These are phyloP conservation scores for Boletus tomentosulus DNA, from an alignment of 768 basidiomycete genomes.

Conservation along the genomic window DNA sequence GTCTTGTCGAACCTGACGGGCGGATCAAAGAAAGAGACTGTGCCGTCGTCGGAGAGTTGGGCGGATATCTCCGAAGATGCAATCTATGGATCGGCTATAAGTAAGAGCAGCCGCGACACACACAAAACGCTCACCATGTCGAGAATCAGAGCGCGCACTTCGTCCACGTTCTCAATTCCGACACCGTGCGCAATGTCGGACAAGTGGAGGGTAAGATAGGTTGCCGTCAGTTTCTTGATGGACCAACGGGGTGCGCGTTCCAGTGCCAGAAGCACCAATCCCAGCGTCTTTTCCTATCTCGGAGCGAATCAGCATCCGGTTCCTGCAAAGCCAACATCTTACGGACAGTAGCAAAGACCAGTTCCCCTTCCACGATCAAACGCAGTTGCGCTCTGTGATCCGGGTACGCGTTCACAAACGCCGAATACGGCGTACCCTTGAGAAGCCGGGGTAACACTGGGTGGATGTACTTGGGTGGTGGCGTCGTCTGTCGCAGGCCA, in stretches of 20 bases:
- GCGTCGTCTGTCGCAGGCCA: constrained; percentile 22
- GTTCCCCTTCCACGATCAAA: constrained; percentile 52
- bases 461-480: constrained; percentile 74
- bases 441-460: constrained; percentile 52
- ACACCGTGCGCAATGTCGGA: constrained; percentile 59
- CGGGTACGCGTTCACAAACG: constrained; percentile 65
- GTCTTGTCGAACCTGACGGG: constrained; percentile 53
- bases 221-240: constrained; percentile 74
- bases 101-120: too few species aligned
- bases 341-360: constrained; percentile 50
- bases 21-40: constrained; percentile 71
- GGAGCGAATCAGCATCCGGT: constrained; percentile 4
- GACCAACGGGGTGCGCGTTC: constrained; percentile 72
- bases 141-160: constrained; percentile 56
- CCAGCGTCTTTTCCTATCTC: constrained; percentile 64
- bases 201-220: constrained; percentile 76
- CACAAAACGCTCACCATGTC: constrained; percentile 56
- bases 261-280: constrained; percentile 63
- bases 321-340: neutral
- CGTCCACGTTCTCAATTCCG: constrained; percentile 43
- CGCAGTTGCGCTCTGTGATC: constrained; percentile 43
- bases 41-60: constrained; percentile 59
- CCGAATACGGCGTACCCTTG: constrained; percentile 63
- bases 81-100: constrained; percentile 42
- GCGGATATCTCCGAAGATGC: constrained; percentile 68